phyloP scores from a whole-genome alignment of 768 basidiomycete species.

The Mrakia hoshinonis region DNA sequence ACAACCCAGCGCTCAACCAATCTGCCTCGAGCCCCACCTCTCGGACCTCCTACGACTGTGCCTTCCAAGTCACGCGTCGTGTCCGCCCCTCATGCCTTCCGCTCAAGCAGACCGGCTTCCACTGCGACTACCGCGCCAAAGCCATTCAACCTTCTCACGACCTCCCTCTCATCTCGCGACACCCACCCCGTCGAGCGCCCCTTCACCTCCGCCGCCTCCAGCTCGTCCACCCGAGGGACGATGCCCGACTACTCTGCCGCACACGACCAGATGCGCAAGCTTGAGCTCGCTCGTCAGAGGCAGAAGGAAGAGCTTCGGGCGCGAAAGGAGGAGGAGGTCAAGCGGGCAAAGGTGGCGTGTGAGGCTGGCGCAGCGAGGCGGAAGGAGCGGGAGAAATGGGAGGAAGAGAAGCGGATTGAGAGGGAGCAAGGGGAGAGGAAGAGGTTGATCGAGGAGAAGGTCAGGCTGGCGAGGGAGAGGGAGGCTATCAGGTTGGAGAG shows the following conservation, averaged over 20 bases:
- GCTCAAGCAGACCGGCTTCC: neutral
- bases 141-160: neutral
- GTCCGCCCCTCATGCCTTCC: neutral
- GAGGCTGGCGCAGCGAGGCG: neutral
- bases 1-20: neutral
- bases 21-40: neutral
- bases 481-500: neutral
- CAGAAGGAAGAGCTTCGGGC: too few species aligned
- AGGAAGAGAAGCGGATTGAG: neutral
- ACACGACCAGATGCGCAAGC: too few species aligned
- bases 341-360: neutral
- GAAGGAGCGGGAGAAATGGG: neutral
- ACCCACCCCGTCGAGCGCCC: too few species aligned
- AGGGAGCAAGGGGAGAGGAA: neutral
- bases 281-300: too few species aligned
- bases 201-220: neutral
- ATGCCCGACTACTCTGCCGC: too few species aligned
- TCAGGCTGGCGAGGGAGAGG: slow-evolving; percentile 6
- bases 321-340: neutral
- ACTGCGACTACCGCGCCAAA: neutral
- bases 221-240: neutral
- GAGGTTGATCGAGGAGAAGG: neutral
- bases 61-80: neutral
- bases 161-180: neutral
- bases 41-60: neutral